Percentiles rank a stretch among this genome's conserved stretches.
These are phyloP conservation scores for Kwoniella botswanensis DNA, from an alignment of 768 basidiomycete genomes.

Conservation along the genomic window DNA sequence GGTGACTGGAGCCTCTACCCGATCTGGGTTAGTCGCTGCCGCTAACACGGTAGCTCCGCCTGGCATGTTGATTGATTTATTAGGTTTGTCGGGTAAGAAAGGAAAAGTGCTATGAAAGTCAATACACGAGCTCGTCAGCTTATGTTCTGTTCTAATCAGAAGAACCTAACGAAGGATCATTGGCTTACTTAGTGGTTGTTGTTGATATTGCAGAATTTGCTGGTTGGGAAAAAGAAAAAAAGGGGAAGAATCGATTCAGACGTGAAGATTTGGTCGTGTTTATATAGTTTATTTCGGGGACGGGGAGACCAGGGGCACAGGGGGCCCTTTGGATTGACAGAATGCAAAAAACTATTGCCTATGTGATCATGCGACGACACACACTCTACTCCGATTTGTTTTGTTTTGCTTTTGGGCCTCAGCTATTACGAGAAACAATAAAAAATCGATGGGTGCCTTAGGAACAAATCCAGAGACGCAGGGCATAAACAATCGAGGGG, in stretches of 20 bases:
- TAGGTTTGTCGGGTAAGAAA: neutral
- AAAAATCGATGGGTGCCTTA: too few species aligned
- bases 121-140: neutral
- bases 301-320: neutral
- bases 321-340: neutral
- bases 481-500: too few species aligned
- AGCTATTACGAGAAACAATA: too few species aligned
- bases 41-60: conserved; percentile 36
- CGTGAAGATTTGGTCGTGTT: neutral
- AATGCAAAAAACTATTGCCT: neutral
- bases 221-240: neutral
- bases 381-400: too few species aligned
- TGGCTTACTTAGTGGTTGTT: neutral
- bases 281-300: neutral
- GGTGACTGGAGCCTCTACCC: conserved; percentile 60
- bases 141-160: neutral
- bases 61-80: conserved; percentile 27
- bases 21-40: conserved; percentile 40
- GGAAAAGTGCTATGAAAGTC: neutral
- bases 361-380: neutral
- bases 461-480: too few species aligned
- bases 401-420: too few species aligned
- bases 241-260: neutral
- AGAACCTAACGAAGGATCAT: neutral
- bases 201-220: neutral